Evolutionary conservation across 1,284 basidiomycete species (phyloP).

Genomic region (Marasmius sp.): DNA sequence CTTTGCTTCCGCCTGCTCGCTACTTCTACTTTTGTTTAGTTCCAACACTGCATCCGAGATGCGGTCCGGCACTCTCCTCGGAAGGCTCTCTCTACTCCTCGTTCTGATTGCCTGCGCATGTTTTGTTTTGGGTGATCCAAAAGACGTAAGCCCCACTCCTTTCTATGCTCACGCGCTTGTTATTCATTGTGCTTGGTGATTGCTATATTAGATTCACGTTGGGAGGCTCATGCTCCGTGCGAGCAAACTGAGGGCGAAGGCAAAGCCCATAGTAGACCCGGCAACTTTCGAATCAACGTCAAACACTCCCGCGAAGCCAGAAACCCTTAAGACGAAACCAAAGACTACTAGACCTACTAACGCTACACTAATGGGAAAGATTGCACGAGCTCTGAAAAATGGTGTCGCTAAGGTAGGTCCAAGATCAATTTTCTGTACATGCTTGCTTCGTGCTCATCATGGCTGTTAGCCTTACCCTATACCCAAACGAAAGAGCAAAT

Average conservation of each 20-base stretch:
- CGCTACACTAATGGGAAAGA: too few species aligned
- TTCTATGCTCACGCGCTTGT: not conserved
- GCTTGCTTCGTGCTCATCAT: not conserved
- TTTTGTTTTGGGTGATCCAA: not conserved
- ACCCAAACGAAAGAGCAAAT: not conserved
- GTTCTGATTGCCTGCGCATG: not conserved
- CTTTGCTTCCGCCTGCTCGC: not conserved
- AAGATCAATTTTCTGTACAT: too few species aligned
- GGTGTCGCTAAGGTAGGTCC: not conserved
- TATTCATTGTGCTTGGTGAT: not conserved
- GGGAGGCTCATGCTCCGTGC: not conserved
- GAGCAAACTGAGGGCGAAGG: not conserved
- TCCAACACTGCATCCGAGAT: not conserved
- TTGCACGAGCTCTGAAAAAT: not conserved
- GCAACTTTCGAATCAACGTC: not conserved
- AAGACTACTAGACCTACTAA: too few species aligned
- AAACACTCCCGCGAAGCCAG: too few species aligned
- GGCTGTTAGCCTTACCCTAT: not conserved
- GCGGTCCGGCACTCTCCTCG: not conserved
- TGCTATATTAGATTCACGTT: not conserved
- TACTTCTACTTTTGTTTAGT: not conserved
- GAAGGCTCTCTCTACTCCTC: not conserved
- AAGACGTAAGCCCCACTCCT: not conserved
- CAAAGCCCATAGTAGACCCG: not conserved
- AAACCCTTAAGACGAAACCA: not conserved